phyloP scores from a whole-genome alignment of 768 basidiomycete genomes.

The Russula griseocarnosa region DNA sequence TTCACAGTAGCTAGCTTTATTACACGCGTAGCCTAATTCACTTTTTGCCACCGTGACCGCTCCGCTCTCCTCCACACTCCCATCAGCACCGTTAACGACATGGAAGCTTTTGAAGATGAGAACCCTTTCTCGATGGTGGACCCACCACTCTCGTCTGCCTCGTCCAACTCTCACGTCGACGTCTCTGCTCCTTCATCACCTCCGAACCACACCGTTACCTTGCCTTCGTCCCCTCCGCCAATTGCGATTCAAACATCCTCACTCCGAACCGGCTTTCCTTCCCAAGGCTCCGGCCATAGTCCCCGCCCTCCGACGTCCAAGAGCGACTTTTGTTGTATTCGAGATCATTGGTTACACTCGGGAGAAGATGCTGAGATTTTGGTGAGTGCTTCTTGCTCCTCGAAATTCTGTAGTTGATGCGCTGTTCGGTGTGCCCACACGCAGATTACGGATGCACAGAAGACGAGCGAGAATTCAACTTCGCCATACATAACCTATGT shows the following conservation, averaged over 20 bases:
- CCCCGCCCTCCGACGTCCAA: constrained; percentile 51
- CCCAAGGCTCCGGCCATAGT: constrained; percentile 53
- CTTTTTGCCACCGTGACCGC: neutral
- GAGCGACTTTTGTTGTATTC: constrained; percentile 72
- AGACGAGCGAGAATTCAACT: constrained; percentile 84
- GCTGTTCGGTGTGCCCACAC: neutral
- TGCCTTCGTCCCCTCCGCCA: constrained; percentile 41
- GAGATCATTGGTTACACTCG: constrained; percentile 74
- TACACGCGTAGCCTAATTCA: neutral
- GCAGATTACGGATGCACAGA: constrained; percentile 92
- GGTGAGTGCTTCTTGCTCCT: constrained; percentile 42
- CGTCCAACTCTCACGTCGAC: constrained; percentile 51
- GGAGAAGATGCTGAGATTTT: constrained; percentile 78
- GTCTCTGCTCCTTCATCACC: constrained; percentile 62
- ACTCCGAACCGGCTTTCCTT: constrained; percentile 48
- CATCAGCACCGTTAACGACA: constrained; percentile 10
- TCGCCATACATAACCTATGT: constrained; percentile 94
- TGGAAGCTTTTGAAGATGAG: constrained; percentile 42
- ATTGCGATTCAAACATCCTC: constrained; percentile 21
- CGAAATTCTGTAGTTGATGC: neutral
- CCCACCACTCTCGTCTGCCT: constrained; percentile 42
- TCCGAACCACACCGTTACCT: constrained; percentile 36
- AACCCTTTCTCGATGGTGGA: constrained; percentile 41
- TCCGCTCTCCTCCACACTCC: neutral
- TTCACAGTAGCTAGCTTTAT: constrained; percentile 16